These are phyloP conservation scores for Corynascus novoguineensis DNA, from an alignment of 495 filamentous ascomycete genomes.

Conservation along the genomic window DNA sequence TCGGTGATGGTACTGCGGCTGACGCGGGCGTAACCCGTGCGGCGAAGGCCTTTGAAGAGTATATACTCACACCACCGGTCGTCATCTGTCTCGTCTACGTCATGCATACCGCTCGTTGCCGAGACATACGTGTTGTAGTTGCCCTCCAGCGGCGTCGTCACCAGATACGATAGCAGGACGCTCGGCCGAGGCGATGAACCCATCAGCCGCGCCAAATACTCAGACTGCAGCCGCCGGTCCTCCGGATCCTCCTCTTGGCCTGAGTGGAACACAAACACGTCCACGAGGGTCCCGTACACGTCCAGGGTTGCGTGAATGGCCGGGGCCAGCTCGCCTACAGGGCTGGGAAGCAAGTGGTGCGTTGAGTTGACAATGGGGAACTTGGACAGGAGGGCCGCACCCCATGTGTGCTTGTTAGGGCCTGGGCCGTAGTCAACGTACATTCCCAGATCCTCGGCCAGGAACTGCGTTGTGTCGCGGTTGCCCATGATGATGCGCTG, in stretches of 20 bases:
- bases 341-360: constrained; percentile 89
- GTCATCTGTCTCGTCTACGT: constrained; percentile 91
- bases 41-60: constrained; percentile 81
- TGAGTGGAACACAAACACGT: constrained; percentile 98
- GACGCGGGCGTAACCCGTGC: constrained; percentile 85
- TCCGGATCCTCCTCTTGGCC: constrained; percentile 97
- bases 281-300: constrained; percentile 81
- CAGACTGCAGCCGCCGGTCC: constrained; percentile 80
- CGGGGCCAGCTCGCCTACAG: constrained; percentile 90
- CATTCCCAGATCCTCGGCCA: constrained; percentile 96
- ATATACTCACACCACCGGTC: constrained; percentile 99
- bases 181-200: constrained; percentile 71
- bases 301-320: constrained; percentile 95
- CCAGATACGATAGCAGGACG: constrained; percentile 85
- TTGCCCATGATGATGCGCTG: constrained; percentile 99
- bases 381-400: constrained; percentile 84
- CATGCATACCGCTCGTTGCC: constrained; percentile 80
- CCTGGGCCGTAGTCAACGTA: constrained; percentile 97
- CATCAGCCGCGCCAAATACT: constrained; percentile 88
- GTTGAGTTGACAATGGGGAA: constrained; percentile 97
- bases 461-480: constrained; percentile 89
- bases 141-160: constrained; percentile 81
- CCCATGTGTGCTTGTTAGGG: constrained; percentile 99
- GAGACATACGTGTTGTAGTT: constrained; percentile 98
- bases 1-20: constrained; percentile 90